A percentile compares a stretch with the other conserved stretches of the same genome.
phyloP scores from a whole-genome alignment of 345 rosid species.

The Microcos paniculata region DNA sequence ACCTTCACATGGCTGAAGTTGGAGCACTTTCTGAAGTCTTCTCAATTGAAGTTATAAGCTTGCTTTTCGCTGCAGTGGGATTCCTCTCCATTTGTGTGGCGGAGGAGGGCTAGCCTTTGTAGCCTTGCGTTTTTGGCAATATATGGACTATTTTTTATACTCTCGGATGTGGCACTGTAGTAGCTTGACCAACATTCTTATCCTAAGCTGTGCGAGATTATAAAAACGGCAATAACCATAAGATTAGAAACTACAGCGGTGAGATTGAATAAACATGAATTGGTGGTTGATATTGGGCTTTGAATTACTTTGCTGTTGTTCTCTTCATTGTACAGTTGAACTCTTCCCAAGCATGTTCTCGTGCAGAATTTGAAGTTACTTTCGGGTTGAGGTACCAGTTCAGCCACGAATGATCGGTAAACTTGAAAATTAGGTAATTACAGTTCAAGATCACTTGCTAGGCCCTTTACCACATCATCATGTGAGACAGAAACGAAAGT shows the following conservation, averaged over 20 bases:
- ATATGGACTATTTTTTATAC: background rate
- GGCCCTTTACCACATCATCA: background rate
- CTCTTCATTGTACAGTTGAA: background rate
- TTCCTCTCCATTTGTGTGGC: background rate
- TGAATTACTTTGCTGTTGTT: background rate
- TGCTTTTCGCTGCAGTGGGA: background rate
- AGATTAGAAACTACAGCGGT: too few relatives aligned
- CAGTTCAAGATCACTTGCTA: background rate
- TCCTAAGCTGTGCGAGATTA: background rate
- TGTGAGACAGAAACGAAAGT: background rate
- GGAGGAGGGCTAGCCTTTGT: background rate
- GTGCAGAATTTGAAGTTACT: background rate
- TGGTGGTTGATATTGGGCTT: too few relatives aligned
- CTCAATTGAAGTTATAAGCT: background rate
- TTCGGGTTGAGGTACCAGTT: background rate
- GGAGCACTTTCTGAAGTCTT: background rate
- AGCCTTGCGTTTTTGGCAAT: background rate
- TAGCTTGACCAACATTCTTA: background rate
- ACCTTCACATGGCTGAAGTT: background rate
- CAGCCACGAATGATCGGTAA: background rate
- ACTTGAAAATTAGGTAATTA: background rate
- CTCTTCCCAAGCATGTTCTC: background rate
- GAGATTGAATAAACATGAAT: too few relatives aligned
- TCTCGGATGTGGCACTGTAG: background rate
- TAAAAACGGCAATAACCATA: too few relatives aligned